Conservation (phyloP, 345 rosid genomes). For the Eucalyptus regnans region DNA sequence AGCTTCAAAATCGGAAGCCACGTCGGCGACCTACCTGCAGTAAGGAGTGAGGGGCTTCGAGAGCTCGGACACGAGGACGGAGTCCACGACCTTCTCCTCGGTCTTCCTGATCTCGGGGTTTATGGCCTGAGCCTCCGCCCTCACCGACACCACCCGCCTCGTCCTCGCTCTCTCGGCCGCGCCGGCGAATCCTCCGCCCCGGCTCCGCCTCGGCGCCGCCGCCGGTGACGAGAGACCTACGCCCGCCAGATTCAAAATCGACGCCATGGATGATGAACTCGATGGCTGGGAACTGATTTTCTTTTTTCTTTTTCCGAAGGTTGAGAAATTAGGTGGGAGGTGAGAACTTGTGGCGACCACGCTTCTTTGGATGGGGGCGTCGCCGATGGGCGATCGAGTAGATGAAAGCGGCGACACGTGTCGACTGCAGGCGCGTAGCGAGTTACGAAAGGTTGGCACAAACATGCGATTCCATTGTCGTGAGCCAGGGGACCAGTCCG, state of each 20-base stretch:
- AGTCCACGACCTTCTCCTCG: constrained; percentile 84
- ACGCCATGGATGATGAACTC: constrained; percentile 19
- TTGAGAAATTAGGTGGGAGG: background rate
- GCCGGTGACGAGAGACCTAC: constrained; percentile 9
- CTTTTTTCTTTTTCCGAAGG: background rate
- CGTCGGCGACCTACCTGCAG: constrained; percentile 42
- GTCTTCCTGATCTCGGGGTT: constrained; percentile 71
- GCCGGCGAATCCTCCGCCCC: background rate
- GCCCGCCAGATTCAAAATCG: background rate
- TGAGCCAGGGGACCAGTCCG: background rate
- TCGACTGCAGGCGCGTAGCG: fast-evolving
- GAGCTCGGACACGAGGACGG: constrained; percentile 65
- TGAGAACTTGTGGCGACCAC: background rate
- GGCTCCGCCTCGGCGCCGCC: background rate
- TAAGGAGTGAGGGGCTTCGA: constrained; percentile 74
- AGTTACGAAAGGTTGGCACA: background rate
- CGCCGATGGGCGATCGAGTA: background rate
- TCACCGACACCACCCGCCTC: constrained; percentile 35
- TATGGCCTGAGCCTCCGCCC: constrained; percentile 57
- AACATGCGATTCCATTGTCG: background rate
- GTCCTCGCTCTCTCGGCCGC: background rate
- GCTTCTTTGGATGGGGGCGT: background rate
- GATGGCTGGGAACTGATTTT: background rate
- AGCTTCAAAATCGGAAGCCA: background rate
- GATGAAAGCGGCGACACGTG: background rate